Evolutionary conservation across 2,329 filamentous ascomycete genomes (phyloP), one percentile per base, ranked within the genome.

Genomic region (Neoascochyta sp.): DNA sequence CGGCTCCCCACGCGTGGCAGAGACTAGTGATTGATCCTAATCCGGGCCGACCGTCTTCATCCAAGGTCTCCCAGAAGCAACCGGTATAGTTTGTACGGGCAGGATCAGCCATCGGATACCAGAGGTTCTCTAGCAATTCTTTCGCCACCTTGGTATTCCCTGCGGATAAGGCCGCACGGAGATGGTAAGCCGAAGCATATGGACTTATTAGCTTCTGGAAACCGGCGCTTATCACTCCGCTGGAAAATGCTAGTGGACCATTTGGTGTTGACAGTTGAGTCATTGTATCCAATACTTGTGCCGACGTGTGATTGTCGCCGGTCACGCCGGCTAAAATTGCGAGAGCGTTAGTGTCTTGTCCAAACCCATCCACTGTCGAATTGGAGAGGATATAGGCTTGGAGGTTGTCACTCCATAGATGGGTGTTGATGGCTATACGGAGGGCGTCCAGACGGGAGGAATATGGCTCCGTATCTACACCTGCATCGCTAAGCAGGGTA

Each of bases 1-100:
- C 60, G 0, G 60, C 45, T 1, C 47, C 41, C 60, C 60, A 63
- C 1, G 50, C 60, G 27, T 63, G 60, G 20, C 60, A 63, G 1
- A 63, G 34, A 11, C 52, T 57, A 2, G 60, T 64, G 1, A 17
- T 13, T 6, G 40, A 3, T 0, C 53, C 54, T 3, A 60, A 39
- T 2, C 48, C 54, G 1, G 55, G 54, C 6, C 17, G 26, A 1
- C 55, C 57, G 7, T 40, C 33, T 3, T 29, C 16, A 14, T 46
- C 27, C 7, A 60, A 30, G 0, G 50, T 52, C 36, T 62, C 57
- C 54, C 55, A 62, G 41, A 60, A 59, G 5, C 31, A 40, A 12
- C 46, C 47, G 0, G 54, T 60, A 27, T 58, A 57, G 24, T 60
- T 62, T 2, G 32, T 37, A 10, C 50, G 37, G 0, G 5, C 1